Evolutionary conservation across 208 protist genomes (phyloP).

Genomic region (Trichomonas gallinae): DNA sequence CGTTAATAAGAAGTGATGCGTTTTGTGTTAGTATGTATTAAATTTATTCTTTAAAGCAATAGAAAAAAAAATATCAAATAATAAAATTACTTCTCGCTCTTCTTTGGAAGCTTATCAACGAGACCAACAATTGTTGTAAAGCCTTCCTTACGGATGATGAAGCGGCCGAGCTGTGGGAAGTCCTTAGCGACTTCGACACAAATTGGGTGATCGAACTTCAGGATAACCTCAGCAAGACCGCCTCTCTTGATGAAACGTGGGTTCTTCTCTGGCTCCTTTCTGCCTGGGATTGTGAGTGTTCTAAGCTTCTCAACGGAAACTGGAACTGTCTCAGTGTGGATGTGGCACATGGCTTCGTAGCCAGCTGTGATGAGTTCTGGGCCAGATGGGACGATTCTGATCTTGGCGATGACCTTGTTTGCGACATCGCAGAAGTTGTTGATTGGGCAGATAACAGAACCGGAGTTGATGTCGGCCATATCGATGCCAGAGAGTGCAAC

Average conservation of each 20-base stretch:
- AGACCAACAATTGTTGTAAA: conserved; percentile 44
- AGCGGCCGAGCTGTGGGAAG: conserved; percentile 37
- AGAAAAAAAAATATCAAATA: neutral
- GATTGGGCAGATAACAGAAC: neutral
- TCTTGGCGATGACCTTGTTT: neutral
- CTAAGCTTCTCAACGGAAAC: neutral
- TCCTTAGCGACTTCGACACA: conserved; percentile 33
- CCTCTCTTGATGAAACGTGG: neutral
- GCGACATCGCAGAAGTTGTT: neutral
- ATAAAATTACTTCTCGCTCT: neutral
- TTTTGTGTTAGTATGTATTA: too few relatives aligned
- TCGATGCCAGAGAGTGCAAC: neutral
- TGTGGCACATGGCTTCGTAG: neutral
- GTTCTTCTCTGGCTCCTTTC: neutral
- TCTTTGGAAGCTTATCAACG: neutral
- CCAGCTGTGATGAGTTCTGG: neutral
- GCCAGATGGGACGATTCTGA: neutral
- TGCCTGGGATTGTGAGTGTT: neutral
- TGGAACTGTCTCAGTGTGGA: neutral
- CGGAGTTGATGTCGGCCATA: neutral
- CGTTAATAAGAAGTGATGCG: too few relatives aligned
- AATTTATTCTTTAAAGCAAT: neutral
- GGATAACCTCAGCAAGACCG: neutral
- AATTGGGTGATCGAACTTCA: neutral
- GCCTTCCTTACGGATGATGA: conserved; percentile 44